Conservation (phyloP, 2,329 filamentous ascomycete genomes). For the Lanzia echinophila region DNA sequence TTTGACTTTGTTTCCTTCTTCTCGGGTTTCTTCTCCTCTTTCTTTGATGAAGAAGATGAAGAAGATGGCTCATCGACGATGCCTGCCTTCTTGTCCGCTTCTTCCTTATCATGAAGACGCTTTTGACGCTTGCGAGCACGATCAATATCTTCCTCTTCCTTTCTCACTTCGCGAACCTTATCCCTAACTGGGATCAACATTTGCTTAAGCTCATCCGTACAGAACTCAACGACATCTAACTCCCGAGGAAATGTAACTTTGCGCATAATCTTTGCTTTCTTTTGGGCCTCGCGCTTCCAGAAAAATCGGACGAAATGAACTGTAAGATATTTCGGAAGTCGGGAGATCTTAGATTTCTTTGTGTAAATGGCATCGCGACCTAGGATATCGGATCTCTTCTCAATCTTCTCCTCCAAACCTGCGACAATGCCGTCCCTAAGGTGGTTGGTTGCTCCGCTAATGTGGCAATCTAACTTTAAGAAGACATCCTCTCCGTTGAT, state of each 20-base stretch:
- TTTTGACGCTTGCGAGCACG: conserved; percentile 89
- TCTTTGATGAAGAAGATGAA: conserved; percentile 37
- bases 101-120: conserved; percentile 45
- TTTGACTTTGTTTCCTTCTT: conserved; percentile 37
- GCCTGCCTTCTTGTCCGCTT: conserved; percentile 42
- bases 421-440: conserved; percentile 80
- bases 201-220: conserved; percentile 79
- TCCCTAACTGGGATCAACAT: conserved; percentile 87
- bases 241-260: conserved; percentile 96
- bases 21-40: conserved; percentile 36
- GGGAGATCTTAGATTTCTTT: conserved; percentile 82
- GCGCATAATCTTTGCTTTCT: conserved; percentile 99
- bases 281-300: conserved; percentile 91
- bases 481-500: conserved; percentile 67
- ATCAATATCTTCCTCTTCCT: conserved; percentile 91
- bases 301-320: conserved; percentile 98
- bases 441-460: conserved; percentile 80
- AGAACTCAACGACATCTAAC: conserved; percentile 90
- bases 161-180: conserved; percentile 89
- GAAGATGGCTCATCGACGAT: conserved; percentile 37
- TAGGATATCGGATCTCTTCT: conserved; percentile 77
- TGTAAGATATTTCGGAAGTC: conserved; percentile 89
- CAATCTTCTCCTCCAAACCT: conserved; percentile 78
- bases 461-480: conserved; percentile 93
- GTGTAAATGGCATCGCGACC: conserved; percentile 78